Conservation (phyloP, 2,329 filamentous ascomycete species). For the Reticulascus tulasneorum region DNA sequence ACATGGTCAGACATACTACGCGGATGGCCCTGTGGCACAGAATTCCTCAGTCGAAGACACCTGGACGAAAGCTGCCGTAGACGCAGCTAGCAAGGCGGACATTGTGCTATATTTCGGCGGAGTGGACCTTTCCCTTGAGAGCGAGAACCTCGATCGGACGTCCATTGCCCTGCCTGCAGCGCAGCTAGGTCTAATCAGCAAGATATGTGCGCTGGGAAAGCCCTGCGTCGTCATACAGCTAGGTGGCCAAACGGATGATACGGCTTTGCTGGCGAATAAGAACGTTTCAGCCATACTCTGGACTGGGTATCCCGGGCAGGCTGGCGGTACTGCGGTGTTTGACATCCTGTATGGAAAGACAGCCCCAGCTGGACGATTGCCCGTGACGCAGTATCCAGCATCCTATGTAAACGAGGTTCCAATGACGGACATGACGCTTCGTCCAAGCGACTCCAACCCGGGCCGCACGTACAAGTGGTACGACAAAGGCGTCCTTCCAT, state of each 20-base stretch:
- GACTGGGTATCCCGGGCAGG: conserved; percentile 58
- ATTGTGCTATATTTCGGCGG: conserved; percentile 55
- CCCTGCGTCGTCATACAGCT: conserved; percentile 49
- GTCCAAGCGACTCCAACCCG: conserved; percentile 39
- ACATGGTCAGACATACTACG: too few relatives aligned
- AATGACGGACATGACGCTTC: conserved; percentile 53
- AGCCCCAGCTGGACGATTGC: conserved; percentile 49
- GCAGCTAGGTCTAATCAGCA: conserved; percentile 8
- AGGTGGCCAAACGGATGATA: conserved; percentile 48
- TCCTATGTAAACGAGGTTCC: conserved; percentile 45
- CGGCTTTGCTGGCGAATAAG: conserved; percentile 39
- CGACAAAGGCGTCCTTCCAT: conserved; percentile 43
- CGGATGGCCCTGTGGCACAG: too few relatives aligned
- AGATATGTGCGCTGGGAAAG: conserved; percentile 34
- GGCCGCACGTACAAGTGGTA: conserved; percentile 57
- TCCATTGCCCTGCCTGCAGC: conserved; percentile 8
- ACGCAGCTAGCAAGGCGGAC: conserved; percentile 53
- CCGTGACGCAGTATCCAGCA: conserved; percentile 52
- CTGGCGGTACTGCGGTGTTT: conserved; percentile 51
- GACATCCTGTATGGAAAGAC: conserved; percentile 47
- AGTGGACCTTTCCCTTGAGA: conserved; percentile 44
- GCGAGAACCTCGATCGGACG: conserved; percentile 56
- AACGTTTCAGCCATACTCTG: conserved; percentile 51
- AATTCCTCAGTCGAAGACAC: too few relatives aligned
- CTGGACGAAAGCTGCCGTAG: too few relatives aligned